Evolutionary conservation across 2,329 filamentous ascomycete genomes (phyloP), one percentile per base, ranked within the genome.

Genomic region (Botrytis fabae): DNA sequence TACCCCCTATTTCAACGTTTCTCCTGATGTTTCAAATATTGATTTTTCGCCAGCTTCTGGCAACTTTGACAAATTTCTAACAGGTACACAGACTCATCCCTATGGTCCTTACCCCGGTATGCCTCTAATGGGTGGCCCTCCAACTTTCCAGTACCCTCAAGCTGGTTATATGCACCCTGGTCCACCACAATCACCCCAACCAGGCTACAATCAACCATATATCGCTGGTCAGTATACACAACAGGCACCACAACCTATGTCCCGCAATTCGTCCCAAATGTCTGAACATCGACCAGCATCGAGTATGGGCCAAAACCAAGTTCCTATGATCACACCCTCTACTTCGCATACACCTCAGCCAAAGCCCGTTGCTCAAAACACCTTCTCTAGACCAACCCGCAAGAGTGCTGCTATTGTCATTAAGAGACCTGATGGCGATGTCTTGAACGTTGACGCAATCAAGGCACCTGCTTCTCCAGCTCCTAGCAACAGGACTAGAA

Each of bases 381-480:
- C 78, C 25, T 81, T 81, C 69, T 73, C 77, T 8, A 77, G 78
- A 75, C 77, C 80, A 12, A 57, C 78, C 35, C 76, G 80, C 68
- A 93, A 92, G 85, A 94, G 89, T 82, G 90, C 90, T 65, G 90
- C 92, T 1, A 92, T 98, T 76, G 86, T 90, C 66, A 97, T 98
- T 85, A 97, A 94, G 86, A 93, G 94, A 79, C 88, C 91, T 44
- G 88, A 91, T 72, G 95, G 94, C 75, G 93, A 96, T 80, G 89
- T 90, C 44, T 85, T 98, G 20, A 90, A 94, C 78, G 88, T 86
- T 84, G 93, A 85, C 81, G 88, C 83, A 71, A 83, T 88, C 71
- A 92, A 91, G 83, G 89, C 90, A 1, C 90, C 91, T 32, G 89
- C 91, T 22, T 86, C 87, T 25, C 86, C 73, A 83, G 64, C 86